Base-by-base conservation (phyloP, 495 filamentous ascomycete species). In the Cudoniella acicularis region DNA sequence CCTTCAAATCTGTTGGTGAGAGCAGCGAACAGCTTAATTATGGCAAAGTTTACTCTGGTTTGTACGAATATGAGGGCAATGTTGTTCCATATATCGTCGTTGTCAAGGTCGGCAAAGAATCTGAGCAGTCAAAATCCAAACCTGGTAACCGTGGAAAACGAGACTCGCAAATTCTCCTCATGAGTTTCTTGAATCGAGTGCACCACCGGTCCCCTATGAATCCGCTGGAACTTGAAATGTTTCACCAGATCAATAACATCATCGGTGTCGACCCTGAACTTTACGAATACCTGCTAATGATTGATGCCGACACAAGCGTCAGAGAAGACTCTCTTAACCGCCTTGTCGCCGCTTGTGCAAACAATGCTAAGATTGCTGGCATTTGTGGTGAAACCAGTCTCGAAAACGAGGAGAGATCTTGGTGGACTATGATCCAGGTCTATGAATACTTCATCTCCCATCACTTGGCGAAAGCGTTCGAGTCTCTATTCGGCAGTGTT, bases 381-480 rank as follows among this genome's bases (percentile, higher is more conserved):
- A 96, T 98, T 58, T 98, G 94, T 73, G 94, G 94, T 64, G 94
- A 98, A 70, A 98, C 94, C 3, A 95, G 89, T 78, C 79, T 98
- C 59, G 88, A 96, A 71, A 98, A 98, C 64, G 92, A 96, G 73
- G 88, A 96, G 64, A 77, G 86, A 20, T 92, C 85, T 64, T 98
- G 92, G 91, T 95, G 91, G 90, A 98, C 95, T 10, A 98, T 98
- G 94, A 98, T 98, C 69, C 94, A 98, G 72, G 94, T 97, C 57
- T 97, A 97, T 73, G 92, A 97, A 72, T 97, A 97, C 77, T 97
- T 88, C 71, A 97, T 97, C 69, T 96, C 92, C 20, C 92, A 97
- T 79, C 87, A 97, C 72, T 74, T 97, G 61, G 75, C 92, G 36
- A 97, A 97, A 77, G 89, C 92, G 55, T 97, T 97, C 64, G 92